A percentile compares a stretch with the other conserved stretches of the same genome.
phyloP scores from a whole-genome alignment of 75 land plant species.

The Ceratopteris richardii region DNA sequence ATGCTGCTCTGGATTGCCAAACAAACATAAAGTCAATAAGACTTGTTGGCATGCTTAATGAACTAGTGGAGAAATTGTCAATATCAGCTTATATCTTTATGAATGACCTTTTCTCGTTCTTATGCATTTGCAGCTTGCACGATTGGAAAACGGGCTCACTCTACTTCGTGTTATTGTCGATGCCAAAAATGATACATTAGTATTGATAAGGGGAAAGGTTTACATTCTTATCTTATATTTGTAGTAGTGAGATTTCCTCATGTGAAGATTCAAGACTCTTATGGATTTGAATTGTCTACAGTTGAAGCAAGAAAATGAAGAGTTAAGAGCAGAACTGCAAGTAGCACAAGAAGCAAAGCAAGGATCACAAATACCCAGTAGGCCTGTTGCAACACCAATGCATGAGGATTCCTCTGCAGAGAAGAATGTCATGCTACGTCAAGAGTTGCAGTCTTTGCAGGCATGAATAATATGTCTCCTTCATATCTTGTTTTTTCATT shows the following conservation, averaged over 20 bases:
- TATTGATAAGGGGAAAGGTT: constrained; percentile 36
- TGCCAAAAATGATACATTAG: constrained; percentile 39
- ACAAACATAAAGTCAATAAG: no score
- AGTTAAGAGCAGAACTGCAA: constrained; percentile 26
- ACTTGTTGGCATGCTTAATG: no score
- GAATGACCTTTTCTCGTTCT: not conserved
- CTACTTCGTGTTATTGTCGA: constrained; percentile 36
- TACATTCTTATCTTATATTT: not conserved
- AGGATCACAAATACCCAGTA: not conserved
- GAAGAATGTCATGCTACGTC: constrained; percentile 29
- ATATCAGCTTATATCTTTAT: no score
- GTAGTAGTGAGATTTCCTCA: no score
- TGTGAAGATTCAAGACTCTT: not conserved
- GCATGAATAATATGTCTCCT: no score
- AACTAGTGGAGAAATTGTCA: no score
- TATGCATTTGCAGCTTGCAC: constrained; percentile 22
- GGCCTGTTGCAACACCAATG: not conserved
- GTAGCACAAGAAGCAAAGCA: constrained; percentile 15
- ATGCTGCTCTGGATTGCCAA: no score
- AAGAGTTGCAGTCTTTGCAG: constrained; percentile 32
- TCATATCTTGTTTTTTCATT: no score
- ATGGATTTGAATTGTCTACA: not conserved
- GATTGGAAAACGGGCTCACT: constrained; percentile 27
- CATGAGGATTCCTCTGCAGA: constrained; percentile 23
- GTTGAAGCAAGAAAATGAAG: constrained; percentile 47